Conservation (phyloP, 768 basidiomycete genomes). For the Mrakia gelida region DNA sequence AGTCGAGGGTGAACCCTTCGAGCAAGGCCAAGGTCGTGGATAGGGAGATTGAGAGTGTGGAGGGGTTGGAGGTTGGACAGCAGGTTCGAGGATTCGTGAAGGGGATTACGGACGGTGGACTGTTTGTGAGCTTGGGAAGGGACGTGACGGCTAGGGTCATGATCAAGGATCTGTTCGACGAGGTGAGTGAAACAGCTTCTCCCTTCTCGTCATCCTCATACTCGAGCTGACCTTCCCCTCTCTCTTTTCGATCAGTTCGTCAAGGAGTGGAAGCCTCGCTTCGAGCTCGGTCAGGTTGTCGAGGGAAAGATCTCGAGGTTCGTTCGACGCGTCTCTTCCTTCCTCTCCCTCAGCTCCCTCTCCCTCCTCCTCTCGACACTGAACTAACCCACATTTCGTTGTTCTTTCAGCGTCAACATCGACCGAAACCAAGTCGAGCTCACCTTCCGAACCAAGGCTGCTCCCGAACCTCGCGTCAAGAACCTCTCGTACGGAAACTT, state of each 20-base stretch:
- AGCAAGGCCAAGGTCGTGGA: slow-evolving; percentile 54
- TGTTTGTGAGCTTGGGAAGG: slow-evolving; percentile 81
- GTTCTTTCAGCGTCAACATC: slow-evolving; percentile 57
- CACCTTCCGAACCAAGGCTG: slow-evolving; percentile 57
- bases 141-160: slow-evolving; percentile 86
- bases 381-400: not conserved
- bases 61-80: slow-evolving; percentile 65
- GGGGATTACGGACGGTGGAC: slow-evolving; percentile 74
- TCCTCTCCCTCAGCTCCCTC: not conserved
- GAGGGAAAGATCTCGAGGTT: slow-evolving; percentile 79
- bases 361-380: not conserved
- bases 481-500: slow-evolving; percentile 52
- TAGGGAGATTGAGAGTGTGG: slow-evolving; percentile 60
- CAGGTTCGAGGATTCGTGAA: slow-evolving; percentile 85
- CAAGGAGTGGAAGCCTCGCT: slow-evolving; percentile 89
- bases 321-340: slow-evolving; percentile 31
- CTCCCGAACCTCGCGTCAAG: slow-evolving; percentile 33
- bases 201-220: not conserved
- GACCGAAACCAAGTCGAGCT: slow-evolving; percentile 80
- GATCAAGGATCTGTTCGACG: slow-evolving; percentile 89
- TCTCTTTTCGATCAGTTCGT: slow-evolving; percentile 59
- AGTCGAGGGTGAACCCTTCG: slow-evolving; percentile 60
- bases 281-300: slow-evolving; percentile 74
- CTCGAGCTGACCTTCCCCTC: not conserved
- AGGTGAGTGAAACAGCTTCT: slow-evolving; percentile 48